Evolutionary conservation across 2,329 filamentous ascomycete genomes (phyloP), one percentile per base, ranked within the genome.

Genomic region (Fusarium sp.): DNA sequence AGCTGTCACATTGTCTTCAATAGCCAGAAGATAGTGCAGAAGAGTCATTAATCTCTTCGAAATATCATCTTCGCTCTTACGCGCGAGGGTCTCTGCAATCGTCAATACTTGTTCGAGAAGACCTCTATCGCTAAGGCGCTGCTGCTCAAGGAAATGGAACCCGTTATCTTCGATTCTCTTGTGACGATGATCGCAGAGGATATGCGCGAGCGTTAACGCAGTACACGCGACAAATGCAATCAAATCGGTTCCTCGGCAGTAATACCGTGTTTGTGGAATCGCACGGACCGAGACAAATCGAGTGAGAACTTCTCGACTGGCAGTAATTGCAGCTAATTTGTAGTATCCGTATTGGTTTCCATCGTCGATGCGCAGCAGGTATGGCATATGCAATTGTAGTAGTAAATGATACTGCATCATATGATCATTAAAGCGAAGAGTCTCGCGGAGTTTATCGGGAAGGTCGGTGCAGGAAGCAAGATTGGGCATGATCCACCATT

Each of bases 351-450:
- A 82, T 7, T 77, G 76, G 6, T 71, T 68, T 6, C 78, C 76
- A 1, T 74, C 68, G 2, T 77, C 71, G 35, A 77, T 69, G 14
- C 76, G 79, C 10, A 87, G 75, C 71, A 88, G 80, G 62, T 84
- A 87, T 0, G 85, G 86, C 6, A 88, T 75, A 59, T 88, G 86
- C 0, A 87, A 77, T 7, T 84, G 79, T n/a, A 84, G 77, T 3
- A 86, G 69, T 2, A 87, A 76, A 46, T 83, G 80, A 54, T 85
- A 81, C 61, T 87, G 83, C 37, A 81, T 78, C 43, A 87, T 78
- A 49, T 87, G 85, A 19, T 81, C 74, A 63, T 84, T 81, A 6
- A 83, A 67, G 0, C 44, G 72, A 4, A 74, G 51, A 7, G 71
- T 77, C 44, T 82, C 77, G 1, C 60, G 67, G 37, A 75, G 54